A percentile compares a stretch with the other conserved stretches of the same genome.
These are phyloP conservation scores for Sergeia podlipaevii DNA, from an alignment of 208 protist species.

Conservation along the genomic window DNA sequence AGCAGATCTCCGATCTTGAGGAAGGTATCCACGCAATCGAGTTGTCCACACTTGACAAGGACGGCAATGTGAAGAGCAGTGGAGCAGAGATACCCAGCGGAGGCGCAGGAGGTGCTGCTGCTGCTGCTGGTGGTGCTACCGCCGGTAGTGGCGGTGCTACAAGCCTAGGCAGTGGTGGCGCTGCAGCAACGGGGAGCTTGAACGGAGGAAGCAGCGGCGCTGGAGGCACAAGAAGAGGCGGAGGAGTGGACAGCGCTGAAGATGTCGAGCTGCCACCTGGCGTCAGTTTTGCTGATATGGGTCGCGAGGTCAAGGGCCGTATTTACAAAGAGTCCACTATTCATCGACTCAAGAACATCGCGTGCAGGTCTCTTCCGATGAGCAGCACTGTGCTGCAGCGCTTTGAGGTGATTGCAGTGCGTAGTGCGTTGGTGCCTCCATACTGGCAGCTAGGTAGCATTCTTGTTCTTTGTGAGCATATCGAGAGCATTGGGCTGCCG, in stretches of 20 bases:
- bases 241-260: no score
- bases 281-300: no score
- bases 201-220: conserved; percentile 5
- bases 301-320: conserved; percentile 13
- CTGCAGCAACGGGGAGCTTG: conserved; percentile 13
- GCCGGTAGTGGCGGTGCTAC: neutral
- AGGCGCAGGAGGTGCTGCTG: neutral
- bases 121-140: neutral
- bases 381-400: conserved; percentile 62
- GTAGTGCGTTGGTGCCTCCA: conserved; percentile 61
- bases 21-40: conserved; percentile 80
- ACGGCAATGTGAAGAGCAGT: no score
- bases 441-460: conserved; percentile 80
- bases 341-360: conserved; percentile 73
- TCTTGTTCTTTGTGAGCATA: conserved; percentile 57
- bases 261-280: no score
- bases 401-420: conserved; percentile 64
- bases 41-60: conserved; percentile 13
- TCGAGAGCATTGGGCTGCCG: conserved; percentile 63
- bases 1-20: conserved; percentile 80
- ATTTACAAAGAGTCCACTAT: conserved; percentile 43
- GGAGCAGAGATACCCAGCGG: no score
- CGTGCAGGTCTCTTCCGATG: conserved; percentile 44
- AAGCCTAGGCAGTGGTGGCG: neutral
- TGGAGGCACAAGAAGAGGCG: conserved; percentile 17